Base-by-base conservation (phyloP, 257 asterid genomes). In the Solanum piurae region DNA sequence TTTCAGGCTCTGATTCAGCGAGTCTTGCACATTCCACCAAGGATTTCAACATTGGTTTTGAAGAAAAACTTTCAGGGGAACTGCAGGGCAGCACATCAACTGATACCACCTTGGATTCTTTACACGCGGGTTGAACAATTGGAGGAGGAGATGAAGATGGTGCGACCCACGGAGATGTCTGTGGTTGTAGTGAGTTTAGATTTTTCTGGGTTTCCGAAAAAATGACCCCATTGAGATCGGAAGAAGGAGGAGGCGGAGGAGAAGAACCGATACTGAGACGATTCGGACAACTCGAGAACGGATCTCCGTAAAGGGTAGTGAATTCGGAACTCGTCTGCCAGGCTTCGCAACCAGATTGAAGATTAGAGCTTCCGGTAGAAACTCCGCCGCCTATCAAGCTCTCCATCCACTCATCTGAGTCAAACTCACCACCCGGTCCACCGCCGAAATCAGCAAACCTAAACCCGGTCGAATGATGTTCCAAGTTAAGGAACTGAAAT, bases 341-440 rank as follows among this genome's bases (percentile, higher is more conserved):
- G 89, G 96, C 93, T 90, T 92, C 96, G 49, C 94, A 93, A 68
- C 92, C 93, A 12, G 96, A 89, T 34, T 90, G 96, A 62, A 90
- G 95, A 68, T 91, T 91, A 71, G 95, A 92, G 77, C 94, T 94
- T 83, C 91, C 96, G 29, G 98, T 92, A 0, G 99, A 94, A 87
- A 93, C 98, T 80, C 95, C 96, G 73, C 95, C 98, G 77, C 95
- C 98, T 90, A 97, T 93, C 44, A 95, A 87, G 88, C 95, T 97
- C 90, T 95, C 99, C 99, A 97, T 94, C 99, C 99, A 97, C 94
- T 95, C 99, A 21, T 95, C 99, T 25, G 99, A 95, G 90, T 97
- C 99, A 86, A 97, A 95, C 88, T 93, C 99, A 14, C 91, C 97
- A 16, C 93, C 95, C 5, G 93, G 80, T 0, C 92, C 94, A 52